These are phyloP conservation scores for Saussurea involucrata DNA, from an alignment of 129 eudicot species.

Conservation along the genomic window DNA sequence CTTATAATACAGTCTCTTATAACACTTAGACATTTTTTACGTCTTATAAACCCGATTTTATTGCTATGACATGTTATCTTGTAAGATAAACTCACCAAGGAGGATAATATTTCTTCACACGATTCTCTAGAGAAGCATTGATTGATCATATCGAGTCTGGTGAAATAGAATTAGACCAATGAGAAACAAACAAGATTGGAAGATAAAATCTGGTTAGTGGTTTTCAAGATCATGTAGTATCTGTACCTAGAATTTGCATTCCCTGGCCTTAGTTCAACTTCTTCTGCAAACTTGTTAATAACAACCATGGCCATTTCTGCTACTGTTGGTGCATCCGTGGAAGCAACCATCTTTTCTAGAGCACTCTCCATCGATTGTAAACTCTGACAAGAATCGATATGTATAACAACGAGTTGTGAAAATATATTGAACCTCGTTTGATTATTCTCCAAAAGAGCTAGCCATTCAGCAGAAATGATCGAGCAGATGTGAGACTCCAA, in stretches of 20 bases:
- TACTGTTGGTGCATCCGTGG: constrained; percentile 5
- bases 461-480: neutral
- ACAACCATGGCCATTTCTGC: constrained; percentile 13
- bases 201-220: neutral
- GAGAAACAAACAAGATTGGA: neutral
- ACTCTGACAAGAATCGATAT: constrained; percentile 17
- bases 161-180: neutral
- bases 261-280: constrained; percentile 23
- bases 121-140: constrained; percentile 34
- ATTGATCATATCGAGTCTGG: constrained; percentile 40
- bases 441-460: neutral
- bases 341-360: constrained; percentile 19
- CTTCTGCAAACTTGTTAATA: constrained; percentile 20
- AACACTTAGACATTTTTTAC: neutral
- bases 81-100: constrained; percentile 25
- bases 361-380: constrained; percentile 27
- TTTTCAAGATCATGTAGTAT: neutral
- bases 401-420: neutral
- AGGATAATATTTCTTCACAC: constrained; percentile 44
- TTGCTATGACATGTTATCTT: neutral
- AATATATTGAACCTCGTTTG: neutral
- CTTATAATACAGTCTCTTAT: neutral
- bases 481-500: neutral
- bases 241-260: constrained; percentile 28
- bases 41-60: neutral